phyloP scores from a whole-genome alignment of 192 early-diverging fungal genomes.

The Backusella parvicylindrica region DNA sequence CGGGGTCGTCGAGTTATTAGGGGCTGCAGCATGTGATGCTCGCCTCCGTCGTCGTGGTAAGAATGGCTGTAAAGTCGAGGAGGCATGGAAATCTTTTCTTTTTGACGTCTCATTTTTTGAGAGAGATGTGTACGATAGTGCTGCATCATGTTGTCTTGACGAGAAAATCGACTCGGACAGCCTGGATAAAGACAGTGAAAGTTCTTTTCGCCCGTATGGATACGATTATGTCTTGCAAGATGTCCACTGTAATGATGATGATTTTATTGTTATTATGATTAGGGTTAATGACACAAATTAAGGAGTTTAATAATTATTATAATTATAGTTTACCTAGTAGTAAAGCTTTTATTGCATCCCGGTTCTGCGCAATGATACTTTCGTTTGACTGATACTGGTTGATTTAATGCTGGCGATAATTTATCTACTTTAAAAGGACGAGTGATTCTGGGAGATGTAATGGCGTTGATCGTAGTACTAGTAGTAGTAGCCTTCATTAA shows the following conservation, averaged over 20 bases:
- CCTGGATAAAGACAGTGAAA: conserved; percentile 64
- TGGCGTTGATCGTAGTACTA: background rate
- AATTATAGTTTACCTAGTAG: conserved; percentile 53
- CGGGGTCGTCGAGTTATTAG: background rate
- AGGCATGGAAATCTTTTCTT: conserved; percentile 1
- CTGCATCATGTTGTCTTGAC: conserved; percentile 88
- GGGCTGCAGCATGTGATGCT: conserved; percentile 14
- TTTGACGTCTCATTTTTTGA: conserved; percentile 54
- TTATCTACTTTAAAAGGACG: background rate
- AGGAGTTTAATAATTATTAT: background rate
- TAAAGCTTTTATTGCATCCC: conserved; percentile 75
- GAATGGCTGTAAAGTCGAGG: conserved; percentile 8
- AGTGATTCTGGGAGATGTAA: background rate
- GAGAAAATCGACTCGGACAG: conserved; percentile 71
- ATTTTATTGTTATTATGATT: background rate
- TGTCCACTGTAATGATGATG: conserved; percentile 72
- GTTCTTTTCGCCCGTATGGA: conserved; percentile 82
- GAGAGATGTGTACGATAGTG: conserved; percentile 80
- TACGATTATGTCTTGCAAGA: conserved; percentile 75
- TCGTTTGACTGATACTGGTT: conserved; percentile 29
- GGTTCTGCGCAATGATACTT: conserved; percentile 64
- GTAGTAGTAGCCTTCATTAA: background rate
- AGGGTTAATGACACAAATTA: background rate
- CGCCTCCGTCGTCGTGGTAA: conserved; percentile 12
- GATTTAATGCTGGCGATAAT: background rate